These are phyloP conservation scores for Cotoneaster glaucophyllus DNA, from an alignment of 306 rosid genomes.

Conservation along the genomic window DNA sequence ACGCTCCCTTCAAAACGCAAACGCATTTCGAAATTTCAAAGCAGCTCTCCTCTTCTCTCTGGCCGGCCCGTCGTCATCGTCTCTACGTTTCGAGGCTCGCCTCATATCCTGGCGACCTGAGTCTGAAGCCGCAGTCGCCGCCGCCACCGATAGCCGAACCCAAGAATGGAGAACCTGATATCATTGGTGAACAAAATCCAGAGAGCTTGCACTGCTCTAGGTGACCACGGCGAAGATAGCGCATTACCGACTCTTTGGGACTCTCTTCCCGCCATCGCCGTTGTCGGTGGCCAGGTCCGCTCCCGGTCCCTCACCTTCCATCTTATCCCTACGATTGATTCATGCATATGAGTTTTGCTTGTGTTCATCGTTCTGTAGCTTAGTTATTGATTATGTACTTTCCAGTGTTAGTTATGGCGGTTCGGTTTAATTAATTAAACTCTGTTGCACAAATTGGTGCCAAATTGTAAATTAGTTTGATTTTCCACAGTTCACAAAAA, in stretches of 20 bases:
- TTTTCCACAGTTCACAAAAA: neutral
- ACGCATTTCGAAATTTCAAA: neutral
- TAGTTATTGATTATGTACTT: neutral
- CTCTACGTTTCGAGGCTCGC: neutral
- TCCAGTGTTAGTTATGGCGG: neutral
- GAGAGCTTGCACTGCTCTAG: conserved; percentile 92
- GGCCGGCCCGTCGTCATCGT: neutral
- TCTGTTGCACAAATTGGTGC: neutral
- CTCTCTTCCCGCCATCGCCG: conserved; percentile 88
- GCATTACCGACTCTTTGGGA: conserved; percentile 95
- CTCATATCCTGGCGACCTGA: conserved; percentile 41
- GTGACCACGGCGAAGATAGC: conserved; percentile 84
- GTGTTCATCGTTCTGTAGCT: neutral
- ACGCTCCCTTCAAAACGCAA: neutral
- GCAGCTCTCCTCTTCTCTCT: neutral
- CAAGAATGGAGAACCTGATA: conserved; percentile 73
- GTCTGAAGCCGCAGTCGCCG: conserved; percentile 10
- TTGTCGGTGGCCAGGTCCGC: conserved; percentile 95
- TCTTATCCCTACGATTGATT: neutral
- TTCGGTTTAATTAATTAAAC: neutral
- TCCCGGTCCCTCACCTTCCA: conserved; percentile 16
- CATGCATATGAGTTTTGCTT: neutral
- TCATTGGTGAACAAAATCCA: conserved; percentile 87
- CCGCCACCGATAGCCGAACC: neutral
- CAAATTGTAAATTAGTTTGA: neutral